Percentiles rank a stretch among this genome's conserved stretches.
Conservation (phyloP, 352 stramenopile species). For the Aphanomyces astaci region DNA sequence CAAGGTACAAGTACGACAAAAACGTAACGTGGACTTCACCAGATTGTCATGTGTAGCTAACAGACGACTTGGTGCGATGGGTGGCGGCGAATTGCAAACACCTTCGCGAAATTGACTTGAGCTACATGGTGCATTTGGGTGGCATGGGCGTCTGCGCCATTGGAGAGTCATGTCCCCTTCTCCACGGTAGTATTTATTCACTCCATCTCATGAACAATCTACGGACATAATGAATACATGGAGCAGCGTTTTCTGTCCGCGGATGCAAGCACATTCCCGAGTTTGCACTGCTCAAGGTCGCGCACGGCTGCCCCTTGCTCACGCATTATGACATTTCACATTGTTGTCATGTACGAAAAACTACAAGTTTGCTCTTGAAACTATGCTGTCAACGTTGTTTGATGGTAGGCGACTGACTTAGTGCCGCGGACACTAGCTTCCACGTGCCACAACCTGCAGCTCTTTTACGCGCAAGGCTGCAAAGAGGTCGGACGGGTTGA, state of each 20-base stretch:
- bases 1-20: conserved; percentile 28
- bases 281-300: conserved; percentile 75
- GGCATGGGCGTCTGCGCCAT: conserved; percentile 44
- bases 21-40: background rate
- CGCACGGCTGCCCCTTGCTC: conserved; percentile 59
- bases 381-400: background rate
- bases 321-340: conserved; percentile 71
- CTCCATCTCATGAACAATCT: too few relatives aligned
- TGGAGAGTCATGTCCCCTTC: conserved; percentile 38
- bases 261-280: conserved; percentile 69
- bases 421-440: conserved; percentile 64
- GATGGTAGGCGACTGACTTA: conserved; percentile 61
- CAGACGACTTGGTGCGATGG: conserved; percentile 46
- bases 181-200: too few relatives aligned
- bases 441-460: conserved; percentile 45
- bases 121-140: conserved; percentile 44
- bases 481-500: conserved; percentile 39
- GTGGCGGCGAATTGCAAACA: conserved; percentile 41
- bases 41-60: conserved; percentile 31
- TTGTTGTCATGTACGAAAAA: conserved; percentile 30
- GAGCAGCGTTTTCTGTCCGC: conserved; percentile 47
- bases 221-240: background rate
- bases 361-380: background rate
- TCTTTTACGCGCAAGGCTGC: conserved; percentile 72
- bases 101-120: conserved; percentile 49